Conservation (phyloP, 805 yeast genomes). For the Cyberlindnera maritima region DNA sequence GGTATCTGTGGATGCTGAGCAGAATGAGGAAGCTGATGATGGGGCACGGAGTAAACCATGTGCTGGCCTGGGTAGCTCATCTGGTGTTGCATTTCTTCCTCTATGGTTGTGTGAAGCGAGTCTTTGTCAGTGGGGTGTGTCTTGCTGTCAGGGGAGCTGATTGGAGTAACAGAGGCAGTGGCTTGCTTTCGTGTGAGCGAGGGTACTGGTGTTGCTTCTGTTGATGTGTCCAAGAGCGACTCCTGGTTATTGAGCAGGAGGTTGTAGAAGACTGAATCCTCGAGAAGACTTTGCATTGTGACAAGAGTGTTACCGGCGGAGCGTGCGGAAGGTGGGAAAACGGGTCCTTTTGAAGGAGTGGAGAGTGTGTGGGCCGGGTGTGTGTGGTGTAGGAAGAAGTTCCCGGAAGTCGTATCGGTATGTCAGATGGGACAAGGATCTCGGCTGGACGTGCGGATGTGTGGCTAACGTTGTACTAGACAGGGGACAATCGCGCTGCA, state of each 20-base stretch:
- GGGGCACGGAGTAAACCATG: slow-evolving; percentile 2
- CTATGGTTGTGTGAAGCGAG: not conserved
- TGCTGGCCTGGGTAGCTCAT: slow-evolving; percentile 14
- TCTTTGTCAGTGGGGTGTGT: too few relatives aligned
- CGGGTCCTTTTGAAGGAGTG: slow-evolving; percentile 1
- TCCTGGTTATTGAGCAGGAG: slow-evolving; percentile 20
- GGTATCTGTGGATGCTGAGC: not conserved
- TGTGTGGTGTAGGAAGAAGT: too few relatives aligned
- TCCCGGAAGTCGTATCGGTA: slow-evolving; percentile 1
- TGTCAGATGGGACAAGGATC: not conserved
- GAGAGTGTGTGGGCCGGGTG: not conserved
- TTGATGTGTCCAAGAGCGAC: slow-evolving; percentile 6
- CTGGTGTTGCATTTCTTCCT: slow-evolving; percentile 7
- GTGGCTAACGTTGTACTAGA: not conserved
- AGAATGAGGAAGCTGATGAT: not conserved
- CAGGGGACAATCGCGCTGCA: not conserved
- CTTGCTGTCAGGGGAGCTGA: slow-evolving; percentile 1
- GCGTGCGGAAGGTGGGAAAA: not conserved
- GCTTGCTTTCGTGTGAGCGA: not conserved
- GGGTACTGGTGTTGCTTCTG: slow-evolving; percentile 9
- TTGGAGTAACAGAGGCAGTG: not conserved
- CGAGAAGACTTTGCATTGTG: slow-evolving; percentile 23
- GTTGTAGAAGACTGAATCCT: slow-evolving; percentile 25
- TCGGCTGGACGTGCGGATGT: not conserved
- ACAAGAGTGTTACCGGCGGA: not conserved